Evolutionary conservation across 192 early-diverging fungal species (phyloP), one percentile per base, ranked within the genome.

Genomic region (Kickxella alabastrina): DNA sequence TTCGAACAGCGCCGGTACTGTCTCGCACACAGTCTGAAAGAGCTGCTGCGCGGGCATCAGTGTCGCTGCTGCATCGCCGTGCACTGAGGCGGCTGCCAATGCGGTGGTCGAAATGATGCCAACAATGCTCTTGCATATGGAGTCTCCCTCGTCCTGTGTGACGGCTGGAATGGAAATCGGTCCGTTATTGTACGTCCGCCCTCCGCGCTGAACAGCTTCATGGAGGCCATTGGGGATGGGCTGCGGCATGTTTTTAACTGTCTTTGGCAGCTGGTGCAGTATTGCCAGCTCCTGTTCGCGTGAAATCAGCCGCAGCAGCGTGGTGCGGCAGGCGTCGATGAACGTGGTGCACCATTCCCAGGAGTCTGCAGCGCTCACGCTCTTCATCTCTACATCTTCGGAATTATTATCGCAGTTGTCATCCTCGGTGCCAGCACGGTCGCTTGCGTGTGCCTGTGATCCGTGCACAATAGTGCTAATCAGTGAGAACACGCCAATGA

Each of bases 171-270:
- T 37, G 1, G 52, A 25, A 15, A 63, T 52, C 15, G 71, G 51
- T 2, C 71, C 71, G 36, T 43, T 68, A 36, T 62, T 67, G 44
- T 57, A 63, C 24, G 43, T 32, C 3, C 71, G 64, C 4, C 32
- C 71, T 4, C 65, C 59, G 18, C 56, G 56, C 52, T 60, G 71
- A 25, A 52, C 49, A 8, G 50, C 56, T 25, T 75, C 71, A 13
- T 50, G 71, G 18, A 75, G 19, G 10, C 71, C 64, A 22, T 67
- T 67, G 31, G 50, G 55, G 14, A 75, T 57, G 2, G 71, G 71
- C 57, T 75, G 71, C 13, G 65, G 64, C 64, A 75, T 67, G 40
- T 59, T 52, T 35, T 60, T 67, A 12, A 75, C 65, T 3, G 43
- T 39, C 49, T 50, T 58, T 21, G 71, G 65, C 47, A 75, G 37